A percentile compares a stretch with the other conserved stretches of the same genome.
These are phyloP conservation scores for Wickerhamomyces mucosus DNA, from an alignment of 805 yeast genomes.

Conservation along the genomic window DNA sequence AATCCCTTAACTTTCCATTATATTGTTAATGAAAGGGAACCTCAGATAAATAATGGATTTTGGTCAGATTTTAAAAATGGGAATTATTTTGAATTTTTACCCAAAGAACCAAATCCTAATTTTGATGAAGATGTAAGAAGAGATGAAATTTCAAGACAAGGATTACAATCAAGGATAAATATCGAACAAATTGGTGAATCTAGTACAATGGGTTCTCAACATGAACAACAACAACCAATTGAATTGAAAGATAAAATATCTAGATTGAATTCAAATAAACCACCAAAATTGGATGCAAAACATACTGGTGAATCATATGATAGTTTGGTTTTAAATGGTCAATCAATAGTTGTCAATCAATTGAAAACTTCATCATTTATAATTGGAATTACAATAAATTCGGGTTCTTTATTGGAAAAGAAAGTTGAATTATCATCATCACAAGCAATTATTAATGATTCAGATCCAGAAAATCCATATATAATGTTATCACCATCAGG, in stretches of 20 bases:
- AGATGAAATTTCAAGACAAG: slow-evolving; percentile 15
- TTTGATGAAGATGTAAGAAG: slow-evolving; percentile 18
- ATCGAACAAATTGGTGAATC: not conserved
- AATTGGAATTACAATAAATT: slow-evolving; percentile 10
- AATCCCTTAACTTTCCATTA: slow-evolving; percentile 12
- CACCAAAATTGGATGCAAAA: slow-evolving; percentile 1
- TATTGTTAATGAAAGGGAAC: slow-evolving; percentile 14
- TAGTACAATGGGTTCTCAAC: not conserved
- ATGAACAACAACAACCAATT: no score
- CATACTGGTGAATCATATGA: slow-evolving; percentile 4
- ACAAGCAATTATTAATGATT: slow-evolving; percentile 17
- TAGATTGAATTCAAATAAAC: no score
- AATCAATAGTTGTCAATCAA: not conserved
- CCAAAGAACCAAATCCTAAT: slow-evolving; percentile 21
- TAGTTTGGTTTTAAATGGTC: slow-evolving; percentile 6
- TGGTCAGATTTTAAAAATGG: slow-evolving; percentile 22
- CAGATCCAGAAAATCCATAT: slow-evolving; percentile 16
- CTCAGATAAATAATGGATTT: slow-evolving; percentile 14
- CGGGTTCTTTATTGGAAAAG: slow-evolving; percentile 7
- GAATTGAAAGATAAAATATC: no score
- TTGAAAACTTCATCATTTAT: no score
- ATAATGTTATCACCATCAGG: slow-evolving; percentile 21
- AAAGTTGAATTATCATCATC: slow-evolving; percentile 15
- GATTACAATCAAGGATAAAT: slow-evolving; percentile 4
- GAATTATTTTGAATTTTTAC: slow-evolving; percentile 21